Percentiles rank a stretch among this genome's conserved stretches.
phyloP scores from a whole-genome alignment of 2,329 filamentous ascomycete genomes.

The Pseudogymnoascus sp. region DNA sequence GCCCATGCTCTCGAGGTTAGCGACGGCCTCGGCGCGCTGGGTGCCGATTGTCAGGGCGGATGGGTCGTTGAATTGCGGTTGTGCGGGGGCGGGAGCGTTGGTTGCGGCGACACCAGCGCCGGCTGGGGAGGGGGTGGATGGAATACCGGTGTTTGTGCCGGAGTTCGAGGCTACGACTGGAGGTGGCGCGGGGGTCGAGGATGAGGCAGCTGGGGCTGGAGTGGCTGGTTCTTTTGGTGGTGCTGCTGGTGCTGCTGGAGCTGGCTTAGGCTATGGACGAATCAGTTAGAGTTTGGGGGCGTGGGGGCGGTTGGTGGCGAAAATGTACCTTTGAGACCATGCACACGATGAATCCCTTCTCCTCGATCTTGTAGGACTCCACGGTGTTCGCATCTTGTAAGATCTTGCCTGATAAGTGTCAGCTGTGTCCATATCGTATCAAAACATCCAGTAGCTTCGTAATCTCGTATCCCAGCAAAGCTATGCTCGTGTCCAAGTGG shows the following conservation, averaged over 20 bases:
- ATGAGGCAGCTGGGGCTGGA: slow-evolving; percentile 47
- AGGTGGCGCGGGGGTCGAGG: slow-evolving; percentile 49
- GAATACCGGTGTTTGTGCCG: slow-evolving; percentile 39
- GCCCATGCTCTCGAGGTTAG: slow-evolving; percentile 96
- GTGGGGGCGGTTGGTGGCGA: background rate
- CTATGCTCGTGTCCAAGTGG: background rate
- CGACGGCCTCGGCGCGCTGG: slow-evolving; percentile 72
- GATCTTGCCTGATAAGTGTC: slow-evolving; percentile 68
- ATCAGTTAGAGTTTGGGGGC: slow-evolving; percentile 19
- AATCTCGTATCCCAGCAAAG: slow-evolving; percentile 21
- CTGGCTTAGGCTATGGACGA: slow-evolving; percentile 57
- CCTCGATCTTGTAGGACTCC: slow-evolving; percentile 95
- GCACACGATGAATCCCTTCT: slow-evolving; percentile 98
- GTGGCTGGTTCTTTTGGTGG: slow-evolving; percentile 55
- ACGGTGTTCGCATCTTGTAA: slow-evolving; percentile 96
- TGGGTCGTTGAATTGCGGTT: slow-evolving; percentile 56
- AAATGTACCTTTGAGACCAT: slow-evolving; percentile 84
- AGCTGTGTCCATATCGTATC: background rate
- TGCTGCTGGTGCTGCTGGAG: slow-evolving; percentile 42
- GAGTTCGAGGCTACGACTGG: slow-evolving; percentile 49
- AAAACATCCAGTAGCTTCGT: background rate
- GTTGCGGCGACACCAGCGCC: slow-evolving; percentile 39
- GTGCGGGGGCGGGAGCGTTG: slow-evolving; percentile 45
- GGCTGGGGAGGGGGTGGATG: slow-evolving; percentile 39
- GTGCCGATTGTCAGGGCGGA: slow-evolving; percentile 81